These are phyloP conservation scores for Backusella liffmaniae DNA, from an alignment of 192 early-diverging fungal species.

Conservation along the genomic window DNA sequence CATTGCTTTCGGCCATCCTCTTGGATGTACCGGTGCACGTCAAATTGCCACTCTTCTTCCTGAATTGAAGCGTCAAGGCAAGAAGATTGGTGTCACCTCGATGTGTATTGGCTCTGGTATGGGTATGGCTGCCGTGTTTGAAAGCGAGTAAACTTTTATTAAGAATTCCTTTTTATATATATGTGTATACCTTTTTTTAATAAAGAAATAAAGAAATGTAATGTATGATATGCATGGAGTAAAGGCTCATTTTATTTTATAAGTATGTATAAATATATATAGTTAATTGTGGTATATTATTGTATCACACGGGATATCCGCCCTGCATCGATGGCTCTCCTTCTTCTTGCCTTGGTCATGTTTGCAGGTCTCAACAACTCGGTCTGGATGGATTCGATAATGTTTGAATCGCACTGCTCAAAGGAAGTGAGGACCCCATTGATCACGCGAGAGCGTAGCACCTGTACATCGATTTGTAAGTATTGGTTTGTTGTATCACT, in stretches of 20 bases:
- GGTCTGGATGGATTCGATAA: not conserved
- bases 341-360: not conserved
- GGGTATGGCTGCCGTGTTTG: slow-evolving; percentile 88
- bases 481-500: slow-evolving; percentile 46
- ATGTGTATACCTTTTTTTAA: not conserved
- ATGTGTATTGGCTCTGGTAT: slow-evolving; percentile 90
- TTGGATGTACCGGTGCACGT: slow-evolving; percentile 90
- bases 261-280: no score
- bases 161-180: not conserved
- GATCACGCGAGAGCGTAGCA: slow-evolving; percentile 59
- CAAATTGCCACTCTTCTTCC: slow-evolving; percentile 94
- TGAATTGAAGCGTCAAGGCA: slow-evolving; percentile 85
- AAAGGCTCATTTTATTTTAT: no score
- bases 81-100: slow-evolving; percentile 82
- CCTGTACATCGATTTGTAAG: slow-evolving; percentile 72
- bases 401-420: not conserved
- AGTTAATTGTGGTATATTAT: not conserved
- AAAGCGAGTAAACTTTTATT: slow-evolving; percentile 51
- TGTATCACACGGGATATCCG: slow-evolving; percentile 2
- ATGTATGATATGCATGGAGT: no score
- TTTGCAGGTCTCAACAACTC: not conserved
- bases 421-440: slow-evolving; percentile 22
- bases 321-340: not conserved
- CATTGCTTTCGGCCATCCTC: slow-evolving; percentile 95
- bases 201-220: not conserved